Percentiles rank a stretch among this genome's conserved stretches.
These are phyloP conservation scores for Tylopilus felleus DNA, from an alignment of 768 basidiomycete genomes.

Conservation along the genomic window DNA sequence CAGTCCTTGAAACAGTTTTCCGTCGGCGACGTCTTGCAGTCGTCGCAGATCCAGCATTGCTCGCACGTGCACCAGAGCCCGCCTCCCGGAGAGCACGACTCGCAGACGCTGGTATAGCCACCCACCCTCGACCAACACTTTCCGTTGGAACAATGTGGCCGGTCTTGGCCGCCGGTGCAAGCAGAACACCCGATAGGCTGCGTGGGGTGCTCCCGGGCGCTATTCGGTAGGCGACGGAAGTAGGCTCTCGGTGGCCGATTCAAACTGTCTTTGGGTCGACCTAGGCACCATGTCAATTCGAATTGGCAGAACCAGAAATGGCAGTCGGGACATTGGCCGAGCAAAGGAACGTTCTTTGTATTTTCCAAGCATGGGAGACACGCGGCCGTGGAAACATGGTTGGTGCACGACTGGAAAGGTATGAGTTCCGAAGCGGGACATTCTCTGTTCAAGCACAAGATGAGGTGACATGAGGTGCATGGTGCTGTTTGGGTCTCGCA, in stretches of 20 bases:
- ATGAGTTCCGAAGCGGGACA: constrained; percentile 17
- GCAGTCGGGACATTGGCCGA: constrained; percentile 22
- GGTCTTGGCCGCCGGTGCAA: constrained; percentile 3
- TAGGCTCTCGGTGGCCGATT: not conserved
- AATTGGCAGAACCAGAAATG: constrained; percentile 20
- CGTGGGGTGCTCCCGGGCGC: constrained; percentile 12
- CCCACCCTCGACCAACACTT: constrained; percentile 19
- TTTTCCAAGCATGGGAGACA: constrained; percentile 13
- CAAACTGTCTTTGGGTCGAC: constrained; percentile 13
- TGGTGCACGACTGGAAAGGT: constrained; percentile 18
- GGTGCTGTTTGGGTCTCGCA: too few species aligned
- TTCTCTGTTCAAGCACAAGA: constrained; percentile 18
- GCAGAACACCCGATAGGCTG: constrained; percentile 12
- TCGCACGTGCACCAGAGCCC: constrained; percentile 23
- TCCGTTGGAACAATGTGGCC: constrained; percentile 11
- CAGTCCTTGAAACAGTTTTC: constrained; percentile 13
- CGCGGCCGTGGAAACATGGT: constrained; percentile 3
- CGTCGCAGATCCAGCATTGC: constrained; percentile 23
- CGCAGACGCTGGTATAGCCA: constrained; percentile 12
- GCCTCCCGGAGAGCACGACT: constrained; percentile 15
- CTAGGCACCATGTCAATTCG: constrained; percentile 24
- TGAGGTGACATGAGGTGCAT: constrained; percentile 9
- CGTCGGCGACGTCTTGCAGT: constrained; percentile 13
- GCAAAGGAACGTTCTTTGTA: not conserved
- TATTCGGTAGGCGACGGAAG: not conserved